These are phyloP conservation scores for Epichloe glyceriae DNA, from an alignment of 2,329 filamentous ascomycete species.

Conservation along the genomic window DNA sequence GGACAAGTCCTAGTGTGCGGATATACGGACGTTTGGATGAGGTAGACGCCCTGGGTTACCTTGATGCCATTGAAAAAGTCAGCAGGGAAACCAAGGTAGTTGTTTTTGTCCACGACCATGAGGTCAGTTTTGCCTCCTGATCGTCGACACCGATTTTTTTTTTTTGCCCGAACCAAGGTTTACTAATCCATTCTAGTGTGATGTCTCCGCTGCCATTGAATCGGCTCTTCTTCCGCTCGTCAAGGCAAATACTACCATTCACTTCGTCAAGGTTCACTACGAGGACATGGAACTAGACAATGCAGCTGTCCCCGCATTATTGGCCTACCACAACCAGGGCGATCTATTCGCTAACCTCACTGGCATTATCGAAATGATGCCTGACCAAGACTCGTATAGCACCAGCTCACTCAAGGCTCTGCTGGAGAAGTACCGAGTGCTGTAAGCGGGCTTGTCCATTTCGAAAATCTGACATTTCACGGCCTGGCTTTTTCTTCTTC, in stretches of 20 bases:
- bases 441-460: slow-evolving; percentile 21
- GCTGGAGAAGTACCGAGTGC: slow-evolving; percentile 38
- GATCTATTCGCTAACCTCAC: slow-evolving; percentile 86
- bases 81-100: slow-evolving; percentile 70
- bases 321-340: slow-evolving; percentile 77
- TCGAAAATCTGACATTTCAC: background rate
- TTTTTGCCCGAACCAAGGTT: background rate
- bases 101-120: slow-evolving; percentile 83
- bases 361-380: slow-evolving; percentile 76
- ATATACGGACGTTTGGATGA: slow-evolving; percentile 68
- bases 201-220: slow-evolving; percentile 68
- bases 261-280: slow-evolving; percentile 85
- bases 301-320: slow-evolving; percentile 71
- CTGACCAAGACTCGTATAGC: slow-evolving; percentile 49
- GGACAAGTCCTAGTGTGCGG: slow-evolving; percentile 63
- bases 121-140: slow-evolving; percentile 42
- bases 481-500: background rate
- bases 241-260: slow-evolving; percentile 52
- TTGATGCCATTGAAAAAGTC: slow-evolving; percentile 94
- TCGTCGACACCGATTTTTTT: slow-evolving; percentile 6
- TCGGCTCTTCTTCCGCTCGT: slow-evolving; percentile 66
- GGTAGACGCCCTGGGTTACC: slow-evolving; percentile 81
- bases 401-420: slow-evolving; percentile 39
- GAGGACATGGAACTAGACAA: slow-evolving; percentile 90
- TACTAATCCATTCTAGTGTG: slow-evolving; percentile 42